phyloP scores from a whole-genome alignment of 2,329 filamentous ascomycete genomes.

The Sphaerulina vaccinii region DNA sequence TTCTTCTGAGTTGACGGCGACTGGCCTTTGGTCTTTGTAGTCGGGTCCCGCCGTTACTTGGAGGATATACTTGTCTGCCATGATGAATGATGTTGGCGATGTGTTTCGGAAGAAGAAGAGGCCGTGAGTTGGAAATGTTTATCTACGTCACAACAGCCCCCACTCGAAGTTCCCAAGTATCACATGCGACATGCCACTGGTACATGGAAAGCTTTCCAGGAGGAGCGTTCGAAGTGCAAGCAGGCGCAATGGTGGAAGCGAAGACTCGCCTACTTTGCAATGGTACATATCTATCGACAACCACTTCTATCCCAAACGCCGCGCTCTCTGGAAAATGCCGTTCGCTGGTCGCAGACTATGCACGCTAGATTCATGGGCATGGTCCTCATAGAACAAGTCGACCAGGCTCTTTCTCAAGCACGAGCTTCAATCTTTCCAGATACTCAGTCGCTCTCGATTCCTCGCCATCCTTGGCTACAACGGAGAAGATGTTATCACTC shows the following conservation, averaged over 20 bases:
- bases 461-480: slow-evolving; percentile 76
- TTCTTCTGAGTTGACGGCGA: slow-evolving; percentile 71
- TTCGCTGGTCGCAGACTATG: not conserved
- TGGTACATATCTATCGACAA: not conserved
- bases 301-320: not conserved
- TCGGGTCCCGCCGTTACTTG: slow-evolving; percentile 75
- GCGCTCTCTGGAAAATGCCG: too few relatives aligned
- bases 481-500: slow-evolving; percentile 74
- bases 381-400: slow-evolving; percentile 58
- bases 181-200: too few relatives aligned
- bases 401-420: slow-evolving; percentile 77
- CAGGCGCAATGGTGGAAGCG: too few relatives aligned
- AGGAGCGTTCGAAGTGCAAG: too few relatives aligned
- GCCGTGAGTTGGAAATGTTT: too few relatives aligned
- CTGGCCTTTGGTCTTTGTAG: slow-evolving; percentile 71
- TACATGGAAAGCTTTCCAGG: too few relatives aligned
- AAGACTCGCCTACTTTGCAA: too few relatives aligned
- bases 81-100: slow-evolving; percentile 20
- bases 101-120: too few relatives aligned
- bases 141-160: too few relatives aligned
- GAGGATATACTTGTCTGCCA: slow-evolving; percentile 73
- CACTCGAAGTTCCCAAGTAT: too few relatives aligned
- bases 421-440: slow-evolving; percentile 78
- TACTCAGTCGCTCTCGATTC: slow-evolving; percentile 79
- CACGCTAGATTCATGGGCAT: not conserved